Base-by-base conservation (phyloP, 2,329 filamentous ascomycete genomes). In the Monilinia fructicola region DNA sequence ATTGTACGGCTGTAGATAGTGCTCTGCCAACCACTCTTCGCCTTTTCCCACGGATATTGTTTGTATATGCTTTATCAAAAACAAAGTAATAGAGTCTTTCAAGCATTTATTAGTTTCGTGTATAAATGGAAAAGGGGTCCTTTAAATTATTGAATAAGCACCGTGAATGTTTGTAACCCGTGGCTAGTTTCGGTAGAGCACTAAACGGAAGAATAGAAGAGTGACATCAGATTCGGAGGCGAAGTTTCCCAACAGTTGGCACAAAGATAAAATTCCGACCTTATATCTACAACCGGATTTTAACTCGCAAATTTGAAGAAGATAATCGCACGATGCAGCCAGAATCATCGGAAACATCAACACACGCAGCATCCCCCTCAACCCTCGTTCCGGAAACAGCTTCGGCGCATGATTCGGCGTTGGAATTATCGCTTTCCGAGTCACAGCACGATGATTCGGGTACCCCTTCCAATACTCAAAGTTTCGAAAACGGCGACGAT, bases 401-500 rank as follows among this genome's bases (percentile, higher is more conserved):
- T 60, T 38, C 42, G 2, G 28, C 12, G 11, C 42, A 60, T 4
- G 26, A 46, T 28, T 31, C 3, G 14, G 21, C 18, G 16, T n/a
- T 35, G 4, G 7, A 18, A 23, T 48, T 35, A 40, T 44, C 50
- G 26, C 38, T n/a, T 11, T 38, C 18, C 21, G 50, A 46, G n/a
- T 54, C 38, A 12, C 21, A 21, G 5, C 10, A 35, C 21, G 26
- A 54, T 31, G n/a, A 9, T 26, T 23, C 14, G 23, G 6, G 26
- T 26, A 44, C 4, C 9, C 38, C 23, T 9, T n/a, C n/a, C 26
- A 67, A n/a, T n/a, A 64, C 21, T 16, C 9, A 48, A 62, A 26
- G 23, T 18, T 7, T 35, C 5, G 61, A 64, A 7, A 46, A 64
- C 16, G 40, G 65, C 10, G 52, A 52, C 5, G 40, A 67, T 21